A percentile compares a stretch with the other conserved stretches of the same genome.
phyloP scores from a whole-genome alignment of 768 basidiomycete species.

The Suillus subluteus region DNA sequence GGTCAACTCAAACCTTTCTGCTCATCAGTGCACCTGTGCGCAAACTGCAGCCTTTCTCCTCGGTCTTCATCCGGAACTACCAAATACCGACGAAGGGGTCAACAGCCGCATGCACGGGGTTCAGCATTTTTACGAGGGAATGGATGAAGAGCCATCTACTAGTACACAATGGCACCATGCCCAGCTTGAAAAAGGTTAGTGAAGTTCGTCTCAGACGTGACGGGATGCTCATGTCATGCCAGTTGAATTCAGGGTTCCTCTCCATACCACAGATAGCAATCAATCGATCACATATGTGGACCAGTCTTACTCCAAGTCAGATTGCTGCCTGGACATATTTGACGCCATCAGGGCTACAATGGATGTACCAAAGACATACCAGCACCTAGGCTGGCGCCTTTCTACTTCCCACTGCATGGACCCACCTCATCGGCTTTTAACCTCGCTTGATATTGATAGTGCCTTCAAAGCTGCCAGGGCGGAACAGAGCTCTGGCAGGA shows the following conservation, averaged over 20 bases:
- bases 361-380: not conserved
- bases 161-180: not conserved
- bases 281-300: not conserved
- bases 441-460: not conserved
- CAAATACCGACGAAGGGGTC: not conserved
- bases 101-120: not conserved
- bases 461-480: not conserved
- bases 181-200: not conserved
- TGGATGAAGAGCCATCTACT: no score
- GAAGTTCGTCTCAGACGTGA: not conserved
- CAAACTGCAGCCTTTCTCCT: not conserved
- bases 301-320: not conserved
- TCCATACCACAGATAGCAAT: not conserved
- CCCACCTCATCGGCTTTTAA: not conserved
- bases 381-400: not conserved
- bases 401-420: not conserved
- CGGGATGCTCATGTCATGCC: not conserved
- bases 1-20: not conserved
- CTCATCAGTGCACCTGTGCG: not conserved
- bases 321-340: not conserved
- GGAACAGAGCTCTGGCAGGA: not conserved
- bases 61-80: not conserved
- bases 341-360: not conserved
- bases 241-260: not conserved
- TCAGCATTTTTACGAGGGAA: no score